Conservation (phyloP, 1,284 basidiomycete species). For the Moniliella sp. region DNA sequence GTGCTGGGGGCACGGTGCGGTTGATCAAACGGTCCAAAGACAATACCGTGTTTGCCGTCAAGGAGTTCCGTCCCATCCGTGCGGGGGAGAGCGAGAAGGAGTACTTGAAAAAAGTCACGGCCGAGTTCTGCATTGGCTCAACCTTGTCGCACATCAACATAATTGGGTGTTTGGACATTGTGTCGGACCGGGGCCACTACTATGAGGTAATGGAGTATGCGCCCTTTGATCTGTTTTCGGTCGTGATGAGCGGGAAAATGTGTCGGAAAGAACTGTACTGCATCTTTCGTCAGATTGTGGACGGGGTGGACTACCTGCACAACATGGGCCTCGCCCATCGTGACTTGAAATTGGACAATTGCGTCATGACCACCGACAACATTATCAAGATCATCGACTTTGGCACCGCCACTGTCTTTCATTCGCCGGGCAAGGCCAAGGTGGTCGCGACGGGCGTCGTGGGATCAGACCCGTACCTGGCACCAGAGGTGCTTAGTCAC, state of each 20-base stretch:
- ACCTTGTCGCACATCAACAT: constrained; percentile 67
- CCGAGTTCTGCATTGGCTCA: constrained; percentile 90
- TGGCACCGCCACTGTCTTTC: constrained; percentile 94
- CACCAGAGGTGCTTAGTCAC: constrained; percentile 68
- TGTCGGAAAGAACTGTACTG: constrained; percentile 92
- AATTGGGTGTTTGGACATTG: constrained; percentile 94
- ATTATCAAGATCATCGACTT: constrained; percentile 98
- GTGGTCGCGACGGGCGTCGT: constrained; percentile 65
- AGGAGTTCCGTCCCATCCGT: constrained; percentile 79
- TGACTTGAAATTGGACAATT: constrained; percentile 97
- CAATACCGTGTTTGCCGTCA: constrained; percentile 66
- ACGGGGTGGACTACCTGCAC: constrained; percentile 93
- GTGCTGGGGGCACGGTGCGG: constrained; percentile 88
- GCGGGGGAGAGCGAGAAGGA: constrained; percentile 74
- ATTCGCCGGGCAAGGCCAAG: constrained; percentile 55
- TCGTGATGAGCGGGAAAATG: constrained; percentile 99
- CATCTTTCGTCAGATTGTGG: constrained; percentile 92
- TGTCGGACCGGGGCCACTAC: constrained; percentile 87
- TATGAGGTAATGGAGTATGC: constrained; percentile 79
- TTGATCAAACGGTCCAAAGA: constrained; percentile 57
- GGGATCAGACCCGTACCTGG: constrained; percentile 90
- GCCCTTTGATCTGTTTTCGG: constrained; percentile 88
- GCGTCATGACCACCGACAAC: constrained; percentile 83
- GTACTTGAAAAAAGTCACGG: constrained; percentile 96
- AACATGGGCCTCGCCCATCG: constrained; percentile 89